Base-by-base conservation (phyloP, 495 filamentous ascomycete species). In the Penicillium chermesinum region DNA sequence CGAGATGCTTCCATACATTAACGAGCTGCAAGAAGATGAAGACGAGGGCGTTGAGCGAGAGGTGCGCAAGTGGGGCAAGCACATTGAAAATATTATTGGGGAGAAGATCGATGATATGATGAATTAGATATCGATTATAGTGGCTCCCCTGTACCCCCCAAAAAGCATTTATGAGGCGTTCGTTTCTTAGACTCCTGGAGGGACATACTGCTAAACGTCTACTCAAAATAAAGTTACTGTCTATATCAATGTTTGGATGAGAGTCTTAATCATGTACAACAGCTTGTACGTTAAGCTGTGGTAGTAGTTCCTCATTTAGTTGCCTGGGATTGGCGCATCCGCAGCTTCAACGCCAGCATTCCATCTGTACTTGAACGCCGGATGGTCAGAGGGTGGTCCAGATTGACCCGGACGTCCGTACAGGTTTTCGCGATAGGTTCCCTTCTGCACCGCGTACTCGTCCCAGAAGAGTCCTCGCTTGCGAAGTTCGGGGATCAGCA, bases 1-100 rank as follows among this genome's bases (percentile, higher is more conserved):
- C 0, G 91, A 98, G 76, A 95, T 96, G 83, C 70, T 97, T 54
- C 93, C 93, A 25, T 86, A 88, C 45, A 93, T 98, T 41, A 91
- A 86, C 50, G 93, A 98, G 67, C 59, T 94, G 52, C 86, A 93
- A 73, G 94, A 98, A 65, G 93, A 98, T 64, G 93, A 95, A 53
- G 89, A 96, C 53, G 91, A 96, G 67, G 72, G 65, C 18, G 91
- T 98, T 33, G 93, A 96, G 74, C 71, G 82, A 54, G 91, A 96
- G 72, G 87, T 88, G 7, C 74, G 86, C 60, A 77, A 81, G 46
- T 93, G 91, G 89, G 87, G 96, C 50, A 81, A 83, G 66, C 78
- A 75, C 65, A 91, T 98, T 57, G 93, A 97, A 67, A 78, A 75
- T 42, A 84, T 91, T 22, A 66, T 96, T 38, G 93, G 93, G 7